Base-by-base conservation (phyloP, 2,329 filamentous ascomycete species). In the Aspergillaceae sp. region DNA sequence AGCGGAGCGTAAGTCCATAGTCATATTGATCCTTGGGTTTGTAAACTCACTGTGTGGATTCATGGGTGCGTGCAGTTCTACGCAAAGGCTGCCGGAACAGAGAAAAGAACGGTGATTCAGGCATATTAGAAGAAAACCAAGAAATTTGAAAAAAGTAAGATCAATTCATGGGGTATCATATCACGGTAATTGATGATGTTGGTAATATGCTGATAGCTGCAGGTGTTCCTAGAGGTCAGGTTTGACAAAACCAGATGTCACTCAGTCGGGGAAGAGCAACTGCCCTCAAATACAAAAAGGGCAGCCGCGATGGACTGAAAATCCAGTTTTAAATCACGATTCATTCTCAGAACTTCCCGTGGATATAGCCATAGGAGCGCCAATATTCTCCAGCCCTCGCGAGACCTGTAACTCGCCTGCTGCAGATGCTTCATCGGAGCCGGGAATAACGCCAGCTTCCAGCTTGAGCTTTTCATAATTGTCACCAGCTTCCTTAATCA, bases 401-500 rank as follows among this genome's bases (percentile, higher is more conserved):
- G 62, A 53, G 38, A 56, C 57, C 42, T 59, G 56, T n/a, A 64
- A 43, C 29, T 60, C 58, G 28, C 56, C 52, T 19, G 19, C 19
- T 19, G 19, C 19, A 19, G 61, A 51, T 19, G 54, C 46, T 41
- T 56, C 55, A 4, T 60, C 53, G 3, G 56, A 48, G 8, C 51
- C 58, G 3, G 57, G 55, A n/a, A 52, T 55, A 33, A 61, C 47
- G 2, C 64, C 68, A 11, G 65, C 67, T 51, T 72, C 69, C 11
- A 60, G 67, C 46, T 76, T 75, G 47, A 84, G 58, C 45, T 72
- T 74, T 56, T 83, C 76, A 60, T 84, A 87, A 51, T 79, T 76
- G 49, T 86, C 81, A 0, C 87, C 89, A 0, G 88, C 87, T 62
- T 92, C 84, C 61, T 88, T 84, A 44, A 97, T 70, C 45, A 94